Percentiles rank a stretch among this genome's conserved stretches.
phyloP scores from a whole-genome alignment of 73 alveolate genomes.

The Stentor roeselii region DNA sequence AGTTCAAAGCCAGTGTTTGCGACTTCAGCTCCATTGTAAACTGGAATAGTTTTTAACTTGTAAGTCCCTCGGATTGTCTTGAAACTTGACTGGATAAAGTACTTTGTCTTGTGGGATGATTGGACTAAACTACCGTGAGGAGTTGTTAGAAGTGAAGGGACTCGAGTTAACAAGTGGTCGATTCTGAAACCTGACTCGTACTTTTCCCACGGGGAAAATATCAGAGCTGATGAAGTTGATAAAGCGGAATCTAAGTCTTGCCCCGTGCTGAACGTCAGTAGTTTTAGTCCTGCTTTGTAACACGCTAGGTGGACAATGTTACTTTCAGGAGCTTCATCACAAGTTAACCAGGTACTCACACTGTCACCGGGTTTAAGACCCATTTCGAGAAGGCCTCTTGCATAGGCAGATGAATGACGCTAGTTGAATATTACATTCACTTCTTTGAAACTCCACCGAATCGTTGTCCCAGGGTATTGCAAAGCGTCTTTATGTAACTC shows the following conservation, averaged over 20 bases:
- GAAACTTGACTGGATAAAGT: conserved; percentile 49
- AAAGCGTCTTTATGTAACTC: conserved; percentile 11
- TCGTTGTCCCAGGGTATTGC: not conserved
- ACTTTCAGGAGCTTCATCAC: not conserved
- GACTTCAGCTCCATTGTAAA: conserved; percentile 20
- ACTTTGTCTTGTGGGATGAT: conserved; percentile 36
- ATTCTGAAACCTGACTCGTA: not conserved
- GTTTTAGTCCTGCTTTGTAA: not conserved
- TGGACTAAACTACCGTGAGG: conserved; percentile 9
- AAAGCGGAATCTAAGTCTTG: not conserved
- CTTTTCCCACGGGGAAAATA: conserved; percentile 5
- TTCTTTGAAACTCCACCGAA: conserved; percentile 9
- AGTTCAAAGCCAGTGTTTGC: not conserved
- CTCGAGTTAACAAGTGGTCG: not conserved
- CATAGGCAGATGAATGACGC: conserved; percentile 17
- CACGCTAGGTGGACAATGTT: not conserved
- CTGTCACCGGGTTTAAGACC: conserved; percentile 15
- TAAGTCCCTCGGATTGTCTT: conserved; percentile 48
- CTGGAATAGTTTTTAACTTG: conserved; percentile 46
- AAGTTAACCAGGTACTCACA: not conserved
- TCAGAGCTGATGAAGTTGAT: not conserved
- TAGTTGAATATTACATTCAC: not conserved
- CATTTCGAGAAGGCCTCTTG: not conserved
- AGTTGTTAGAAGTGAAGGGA: not conserved
- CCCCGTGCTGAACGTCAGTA: not conserved